A percentile compares a stretch with the other conserved stretches of the same genome.
These are phyloP conservation scores for Cupressus sempervirens DNA, from an alignment of 75 land plant genomes.

Conservation along the genomic window DNA sequence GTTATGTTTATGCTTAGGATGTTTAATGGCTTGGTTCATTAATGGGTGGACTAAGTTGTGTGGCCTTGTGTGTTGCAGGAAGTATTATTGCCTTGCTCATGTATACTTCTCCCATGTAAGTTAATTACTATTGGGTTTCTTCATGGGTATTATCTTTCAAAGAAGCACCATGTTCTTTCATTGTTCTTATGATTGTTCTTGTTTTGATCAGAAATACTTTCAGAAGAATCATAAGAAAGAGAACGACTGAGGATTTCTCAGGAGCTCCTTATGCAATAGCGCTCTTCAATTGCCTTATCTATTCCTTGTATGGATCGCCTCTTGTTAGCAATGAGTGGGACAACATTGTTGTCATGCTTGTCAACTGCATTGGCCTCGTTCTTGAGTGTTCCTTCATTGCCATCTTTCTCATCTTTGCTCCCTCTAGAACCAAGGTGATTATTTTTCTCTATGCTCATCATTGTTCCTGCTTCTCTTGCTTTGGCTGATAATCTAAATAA, in stretches of 20 bases:
- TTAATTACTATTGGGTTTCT: no score
- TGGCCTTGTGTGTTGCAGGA: no score
- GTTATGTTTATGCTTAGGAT: no score
- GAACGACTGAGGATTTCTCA: background rate
- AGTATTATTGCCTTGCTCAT: no score
- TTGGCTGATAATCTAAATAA: no score
- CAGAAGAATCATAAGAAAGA: background rate
- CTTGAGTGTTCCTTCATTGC: background rate
- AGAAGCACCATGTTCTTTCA: no score
- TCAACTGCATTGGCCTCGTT: background rate
- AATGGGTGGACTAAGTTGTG: no score
- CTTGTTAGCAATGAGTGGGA: background rate
- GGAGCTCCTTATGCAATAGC: background rate
- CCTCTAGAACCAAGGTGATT: background rate
- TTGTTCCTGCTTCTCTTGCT: background rate
- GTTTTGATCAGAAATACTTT: background rate
- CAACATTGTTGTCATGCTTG: background rate
- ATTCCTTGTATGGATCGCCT: slow-evolving; percentile 1
- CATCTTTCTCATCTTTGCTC: slow-evolving; percentile 2
- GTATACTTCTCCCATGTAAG: no score
- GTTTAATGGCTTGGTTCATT: no score
- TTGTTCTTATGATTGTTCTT: no score
- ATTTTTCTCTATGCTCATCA: no score
- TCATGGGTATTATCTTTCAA: no score
- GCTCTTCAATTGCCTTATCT: background rate